Evolutionary conservation across 768 basidiomycete genomes (phyloP), one percentile per base, ranked within the genome.

Genomic region (Botryobasidium botryosum): DNA sequence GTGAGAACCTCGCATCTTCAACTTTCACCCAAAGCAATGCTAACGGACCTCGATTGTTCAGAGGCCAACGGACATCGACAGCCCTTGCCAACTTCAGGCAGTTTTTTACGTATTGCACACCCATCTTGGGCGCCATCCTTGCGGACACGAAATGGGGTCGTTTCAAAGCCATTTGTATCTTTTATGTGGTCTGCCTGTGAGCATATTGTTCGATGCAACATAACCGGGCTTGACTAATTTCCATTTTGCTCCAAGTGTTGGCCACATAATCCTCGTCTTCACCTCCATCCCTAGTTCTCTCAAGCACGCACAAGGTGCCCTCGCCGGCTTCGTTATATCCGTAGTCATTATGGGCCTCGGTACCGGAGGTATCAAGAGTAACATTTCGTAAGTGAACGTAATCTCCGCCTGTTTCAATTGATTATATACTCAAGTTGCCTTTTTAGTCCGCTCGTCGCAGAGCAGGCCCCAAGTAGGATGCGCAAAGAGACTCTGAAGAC

Each of bases 391-490:
- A 23, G n/a, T n/a, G n/a, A n/a, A n/a, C n/a, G n/a, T n/a, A n/a
- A n/a, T n/a, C n/a, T n/a, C n/a, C n/a, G n/a, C n/a, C n/a, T n/a
- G n/a, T n/a, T n/a, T n/a, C n/a, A n/a, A n/a, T n/a, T n/a, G n/a
- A n/a, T n/a, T n/a, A n/a, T n/a, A n/a, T n/a, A n/a, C n/a, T n/a
- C n/a, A n/a, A n/a, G n/a, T n/a, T n/a, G n/a, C n/a, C n/a, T n/a
- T n/a, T n/a, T n/a, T n/a, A n/a, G n/a, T n/a, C 60, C 60, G 26
- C 50, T 62, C 37, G 52, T 62, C 33, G 61, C 61, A 10, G 61
- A 62, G 47, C 61, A 62, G 48, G 40, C 52, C 17, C 40, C n/a
- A n/a, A n/a, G n/a, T n/a, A n/a, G n/a, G n/a, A 26, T 46, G 8
- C 26, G 45, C 12, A 33, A 50, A 49, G 39, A 47, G 35, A 38